A percentile compares a stretch with the other conserved stretches of the same genome.
Evolutionary conservation across 169 alveolate species (phyloP).

Genomic region (Eimeria maxima): DNA sequence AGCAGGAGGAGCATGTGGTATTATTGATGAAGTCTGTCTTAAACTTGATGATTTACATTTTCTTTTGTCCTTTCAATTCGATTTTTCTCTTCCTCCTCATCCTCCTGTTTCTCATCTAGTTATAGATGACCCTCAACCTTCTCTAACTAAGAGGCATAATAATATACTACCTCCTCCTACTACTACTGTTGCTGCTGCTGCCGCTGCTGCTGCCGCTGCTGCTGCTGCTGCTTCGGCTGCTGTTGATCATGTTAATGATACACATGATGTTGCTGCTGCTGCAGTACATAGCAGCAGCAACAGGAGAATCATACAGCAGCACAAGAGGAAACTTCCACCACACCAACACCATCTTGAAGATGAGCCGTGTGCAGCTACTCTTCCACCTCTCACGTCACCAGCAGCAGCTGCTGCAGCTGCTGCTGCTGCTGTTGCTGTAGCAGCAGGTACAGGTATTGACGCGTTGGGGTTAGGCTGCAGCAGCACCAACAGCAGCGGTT

Average conservation of each 20-base stretch:
- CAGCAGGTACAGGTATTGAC: not conserved
- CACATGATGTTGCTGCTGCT: not conserved
- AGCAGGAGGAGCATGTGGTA: not conserved
- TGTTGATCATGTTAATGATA: not conserved
- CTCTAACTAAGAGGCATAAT: not conserved
- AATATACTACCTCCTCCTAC: not conserved
- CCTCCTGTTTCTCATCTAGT: slow-evolving; percentile 18
- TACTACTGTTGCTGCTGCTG: not conserved
- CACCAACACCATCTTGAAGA: not conserved
- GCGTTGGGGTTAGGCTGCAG: not conserved
- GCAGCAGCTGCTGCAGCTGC: slow-evolving; percentile 46
- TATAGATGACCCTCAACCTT: slow-evolving; percentile 1
- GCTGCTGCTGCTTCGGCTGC: not conserved
- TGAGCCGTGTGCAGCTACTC: not conserved
- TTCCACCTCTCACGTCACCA: not conserved
- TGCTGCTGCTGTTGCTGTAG: not conserved
- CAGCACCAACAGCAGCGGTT: slow-evolving; percentile 64
- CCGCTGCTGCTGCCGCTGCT: not conserved
- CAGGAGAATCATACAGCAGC: not conserved
- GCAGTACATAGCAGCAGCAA: not conserved
- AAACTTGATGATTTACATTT: not conserved
- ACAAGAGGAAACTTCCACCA: not conserved
- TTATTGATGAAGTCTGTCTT: not conserved
- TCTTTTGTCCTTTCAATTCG: not conserved
- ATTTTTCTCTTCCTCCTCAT: not conserved